These are phyloP conservation scores for Draba incana DNA, from an alignment of 345 rosid genomes.

Conservation along the genomic window DNA sequence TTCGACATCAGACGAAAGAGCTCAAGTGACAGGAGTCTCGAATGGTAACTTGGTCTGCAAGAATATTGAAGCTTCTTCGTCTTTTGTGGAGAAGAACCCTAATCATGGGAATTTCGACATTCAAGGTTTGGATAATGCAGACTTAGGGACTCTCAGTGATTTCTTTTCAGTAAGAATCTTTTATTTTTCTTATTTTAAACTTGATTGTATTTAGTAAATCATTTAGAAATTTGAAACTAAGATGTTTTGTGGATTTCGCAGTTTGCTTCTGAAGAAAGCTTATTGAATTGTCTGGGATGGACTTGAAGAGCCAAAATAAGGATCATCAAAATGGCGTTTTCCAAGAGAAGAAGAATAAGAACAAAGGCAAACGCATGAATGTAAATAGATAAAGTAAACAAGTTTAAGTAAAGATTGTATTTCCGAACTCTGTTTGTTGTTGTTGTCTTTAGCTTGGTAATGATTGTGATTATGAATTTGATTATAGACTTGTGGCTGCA, in stretches of 20 bases:
- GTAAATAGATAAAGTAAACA: not conserved
- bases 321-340: not conserved
- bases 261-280: slow-evolving; percentile 69
- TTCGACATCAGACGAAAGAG: slow-evolving; percentile 49
- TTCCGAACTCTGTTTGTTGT: not conserved
- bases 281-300: slow-evolving; percentile 56
- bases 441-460: too few relatives aligned
- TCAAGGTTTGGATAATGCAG: slow-evolving; percentile 58
- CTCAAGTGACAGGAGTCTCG: slow-evolving; percentile 51
- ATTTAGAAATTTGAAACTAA: slow-evolving; percentile 9
- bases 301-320: slow-evolving; percentile 35
- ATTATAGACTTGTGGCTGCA: too few relatives aligned
- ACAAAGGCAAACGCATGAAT: slow-evolving; percentile 14
- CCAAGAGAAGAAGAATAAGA: not conserved
- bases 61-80: slow-evolving; percentile 45
- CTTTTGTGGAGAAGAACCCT: slow-evolving; percentile 24
- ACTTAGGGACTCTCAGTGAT: slow-evolving; percentile 72
- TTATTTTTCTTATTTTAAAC: too few relatives aligned
- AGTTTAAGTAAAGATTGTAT: too few relatives aligned
- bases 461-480: too few relatives aligned
- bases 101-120: slow-evolving; percentile 19
- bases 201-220: not conserved
- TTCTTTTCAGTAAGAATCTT: slow-evolving; percentile 52
- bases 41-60: slow-evolving; percentile 45
- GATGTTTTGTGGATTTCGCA: slow-evolving; percentile 51